Percentiles rank a stretch among this genome's conserved stretches.
phyloP scores from a whole-genome alignment of 2,329 filamentous ascomycete genomes.

The Venturia nashicola region DNA sequence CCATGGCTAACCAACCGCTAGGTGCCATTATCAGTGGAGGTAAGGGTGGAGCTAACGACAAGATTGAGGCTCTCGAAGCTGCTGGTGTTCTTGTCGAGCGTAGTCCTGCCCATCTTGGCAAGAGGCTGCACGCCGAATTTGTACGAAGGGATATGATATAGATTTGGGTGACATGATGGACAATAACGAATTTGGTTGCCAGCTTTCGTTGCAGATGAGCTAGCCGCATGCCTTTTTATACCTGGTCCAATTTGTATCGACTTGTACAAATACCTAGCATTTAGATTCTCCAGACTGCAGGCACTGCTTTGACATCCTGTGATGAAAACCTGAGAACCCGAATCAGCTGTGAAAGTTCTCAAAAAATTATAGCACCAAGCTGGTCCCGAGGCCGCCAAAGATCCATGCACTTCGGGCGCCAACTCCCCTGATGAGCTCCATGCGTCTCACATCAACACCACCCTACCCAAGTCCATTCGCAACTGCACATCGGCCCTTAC shows the following conservation, averaged over 20 bases:
- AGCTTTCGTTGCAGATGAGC: background rate
- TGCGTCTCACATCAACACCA: background rate
- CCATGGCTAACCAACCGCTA: conserved; percentile 15
- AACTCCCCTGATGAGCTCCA: background rate
- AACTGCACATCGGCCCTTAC: background rate
- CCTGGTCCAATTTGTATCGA: background rate
- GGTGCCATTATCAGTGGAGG: conserved; percentile 89
- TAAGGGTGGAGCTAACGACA: conserved; percentile 95
- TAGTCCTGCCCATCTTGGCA: conserved; percentile 82
- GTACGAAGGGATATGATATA: conserved; percentile 93
- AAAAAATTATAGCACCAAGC: background rate
- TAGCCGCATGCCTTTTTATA: background rate
- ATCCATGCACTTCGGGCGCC: background rate
- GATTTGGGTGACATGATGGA: background rate
- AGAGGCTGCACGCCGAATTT: conserved; percentile 89
- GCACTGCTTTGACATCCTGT: background rate
- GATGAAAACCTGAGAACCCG: background rate
- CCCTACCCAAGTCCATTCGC: background rate
- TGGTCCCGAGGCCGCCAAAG: background rate
- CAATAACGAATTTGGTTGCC: background rate
- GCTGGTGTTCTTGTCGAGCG: conserved; percentile 95
- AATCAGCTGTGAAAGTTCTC: background rate
- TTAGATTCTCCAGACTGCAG: conserved; percentile 1
- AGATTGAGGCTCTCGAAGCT: conserved; percentile 87
- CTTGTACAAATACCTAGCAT: background rate